These are phyloP conservation scores for Paralagenidium karlingii DNA, from an alignment of 352 stramenopile genomes.

Conservation along the genomic window DNA sequence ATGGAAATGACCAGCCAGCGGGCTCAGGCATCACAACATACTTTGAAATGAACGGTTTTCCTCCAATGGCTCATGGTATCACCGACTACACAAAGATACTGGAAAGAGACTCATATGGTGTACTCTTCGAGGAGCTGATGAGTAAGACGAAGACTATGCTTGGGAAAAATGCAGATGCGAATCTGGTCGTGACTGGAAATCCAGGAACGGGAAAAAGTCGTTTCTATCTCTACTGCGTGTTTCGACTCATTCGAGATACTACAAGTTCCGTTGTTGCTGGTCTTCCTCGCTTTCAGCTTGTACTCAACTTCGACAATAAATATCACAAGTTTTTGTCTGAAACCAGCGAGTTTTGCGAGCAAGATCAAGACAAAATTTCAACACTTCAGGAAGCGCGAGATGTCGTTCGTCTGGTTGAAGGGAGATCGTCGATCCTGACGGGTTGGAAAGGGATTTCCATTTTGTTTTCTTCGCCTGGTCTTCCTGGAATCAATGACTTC, in stretches of 20 bases:
- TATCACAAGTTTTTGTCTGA: slow-evolving; percentile 3
- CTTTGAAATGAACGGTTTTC: slow-evolving; percentile 2
- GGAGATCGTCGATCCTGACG: slow-evolving; percentile 1
- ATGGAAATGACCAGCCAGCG: no score
- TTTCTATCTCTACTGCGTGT: slow-evolving; percentile 14
- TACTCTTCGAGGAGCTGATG: slow-evolving; percentile 1
- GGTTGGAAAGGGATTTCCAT: slow-evolving; percentile 12
- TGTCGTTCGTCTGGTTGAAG: slow-evolving; percentile 13
- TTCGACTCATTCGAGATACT: slow-evolving; percentile 4
- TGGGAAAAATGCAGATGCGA: background rate
- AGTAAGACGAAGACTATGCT: background rate
- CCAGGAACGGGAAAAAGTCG: slow-evolving; percentile 8
- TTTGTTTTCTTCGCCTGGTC: slow-evolving; percentile 5
- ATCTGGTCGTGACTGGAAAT: background rate
- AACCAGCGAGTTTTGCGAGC: slow-evolving; percentile 1
- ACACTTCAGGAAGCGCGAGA: background rate
- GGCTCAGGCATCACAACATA: background rate
- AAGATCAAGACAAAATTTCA: slow-evolving; percentile 1
- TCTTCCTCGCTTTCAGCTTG: slow-evolving; percentile 5
- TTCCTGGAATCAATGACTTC: slow-evolving; percentile 1
- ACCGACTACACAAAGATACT: slow-evolving; percentile 1
- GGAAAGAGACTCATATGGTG: slow-evolving; percentile 1
- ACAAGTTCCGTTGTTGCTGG: slow-evolving; percentile 1
- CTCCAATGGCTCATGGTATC: slow-evolving; percentile 1
- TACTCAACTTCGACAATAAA: slow-evolving; percentile 6